phyloP scores from a whole-genome alignment of 768 basidiomycete genomes.

The Boletus subcaerulescens region DNA sequence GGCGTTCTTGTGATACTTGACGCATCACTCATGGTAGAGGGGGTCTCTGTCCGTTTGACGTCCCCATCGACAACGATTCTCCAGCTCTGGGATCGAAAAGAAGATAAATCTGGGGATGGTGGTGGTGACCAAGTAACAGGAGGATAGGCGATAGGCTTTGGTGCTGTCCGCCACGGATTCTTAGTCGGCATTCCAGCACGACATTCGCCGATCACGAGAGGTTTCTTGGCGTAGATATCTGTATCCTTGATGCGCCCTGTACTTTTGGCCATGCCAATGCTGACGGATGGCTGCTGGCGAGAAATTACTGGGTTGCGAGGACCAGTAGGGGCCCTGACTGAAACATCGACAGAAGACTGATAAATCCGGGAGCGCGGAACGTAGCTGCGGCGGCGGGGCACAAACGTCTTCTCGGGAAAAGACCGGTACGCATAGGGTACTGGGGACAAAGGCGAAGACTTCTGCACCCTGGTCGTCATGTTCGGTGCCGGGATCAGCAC shows the following conservation, averaged over 20 bases:
- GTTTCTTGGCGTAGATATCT: no score
- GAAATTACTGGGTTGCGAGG: no score
- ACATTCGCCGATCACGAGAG: no score
- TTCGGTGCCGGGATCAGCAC: not conserved
- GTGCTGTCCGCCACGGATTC: not conserved
- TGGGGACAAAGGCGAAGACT: not conserved
- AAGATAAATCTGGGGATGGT: not conserved
- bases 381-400: not conserved
- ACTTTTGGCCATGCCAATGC: no score
- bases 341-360: no score
- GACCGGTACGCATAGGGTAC: no score
- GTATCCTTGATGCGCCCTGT: no score
- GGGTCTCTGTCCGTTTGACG: not conserved
- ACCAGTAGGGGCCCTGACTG: no score
- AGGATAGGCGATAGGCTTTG: not conserved
- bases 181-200: not conserved
- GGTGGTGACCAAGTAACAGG: not conserved
- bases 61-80: not conserved
- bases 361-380: no score
- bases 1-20: no score
- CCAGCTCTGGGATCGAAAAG: conserved; percentile 10
- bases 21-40: no score
- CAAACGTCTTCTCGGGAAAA: not conserved
- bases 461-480: not conserved
- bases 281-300: no score